Base-by-base conservation (phyloP, 352 stramenopile species). In the Phytophthora idaei region DNA sequence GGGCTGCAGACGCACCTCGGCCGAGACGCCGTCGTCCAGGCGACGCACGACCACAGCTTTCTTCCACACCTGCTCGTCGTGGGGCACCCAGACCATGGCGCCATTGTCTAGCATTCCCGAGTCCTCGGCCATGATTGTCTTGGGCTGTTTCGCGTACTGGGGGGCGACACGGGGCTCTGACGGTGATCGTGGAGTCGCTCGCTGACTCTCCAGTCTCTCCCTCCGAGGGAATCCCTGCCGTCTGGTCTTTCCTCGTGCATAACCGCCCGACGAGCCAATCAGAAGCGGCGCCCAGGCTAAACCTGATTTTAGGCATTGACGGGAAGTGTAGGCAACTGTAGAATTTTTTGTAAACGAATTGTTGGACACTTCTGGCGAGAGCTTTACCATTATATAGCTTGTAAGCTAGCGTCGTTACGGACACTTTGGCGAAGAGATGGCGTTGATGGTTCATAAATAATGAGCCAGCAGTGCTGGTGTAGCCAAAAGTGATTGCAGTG, bases 21-120 rank as follows among this genome's bases (percentile, higher is more conserved):
- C 83, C 58, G 69, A 57, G 47, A 60, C 36, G 34, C 80, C 81
- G 56, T 88, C 78, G 32, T 76, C 72, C 31, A 90, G 53, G 17
- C 83, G 84, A 5, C 66, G 66, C 51, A 93, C 71, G 28, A 93
- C 82, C 29, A 90, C 80, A 1, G 87, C 87, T 53, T 86, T 85
- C 75, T 90, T 90, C 87, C 87, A 94, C 8, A 94, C 85, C 54
- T 89, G 69, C 50, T 80, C 61, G 39, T 87, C 74, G 68, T 94
- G 85, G 2, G 87, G 87, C 49, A 94, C 85, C 87, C 87, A 94
- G 17, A 94, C 81, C 76, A 89, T 86, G 45, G 86, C 83, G 47
- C 80, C 79, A 64, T 84, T 77, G 68, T 89, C 81, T 39, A 90
- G 64, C 71, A 84, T 80, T 39, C 79, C 63, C 27, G 59, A 71